Evolutionary conservation across 192 early-diverging fungal species (phyloP), one percentile per base, ranked within the genome.

Genomic region (Coemansia sp.): DNA sequence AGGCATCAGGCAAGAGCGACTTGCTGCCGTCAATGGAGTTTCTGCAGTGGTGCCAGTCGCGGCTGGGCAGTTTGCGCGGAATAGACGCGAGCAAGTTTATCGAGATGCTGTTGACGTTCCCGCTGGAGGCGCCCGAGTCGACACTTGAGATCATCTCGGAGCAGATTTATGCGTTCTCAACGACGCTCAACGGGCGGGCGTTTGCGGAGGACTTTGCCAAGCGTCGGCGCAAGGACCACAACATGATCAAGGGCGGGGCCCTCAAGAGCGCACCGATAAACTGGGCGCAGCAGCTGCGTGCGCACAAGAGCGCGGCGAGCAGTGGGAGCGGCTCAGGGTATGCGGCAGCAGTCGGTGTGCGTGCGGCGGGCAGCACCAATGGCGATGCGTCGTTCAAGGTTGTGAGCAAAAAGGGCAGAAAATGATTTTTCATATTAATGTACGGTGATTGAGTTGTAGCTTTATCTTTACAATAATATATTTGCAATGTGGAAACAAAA

Each of bases 161-260:
- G 62, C 84, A 86, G 59, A 83, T 91, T 45, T 88, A 91, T 69
- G 87, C 87, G n/a, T 85, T 89, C 67, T 91, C 91, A 1, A 66
- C 83, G 22, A 83, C 85, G 8, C 76, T 93, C 65, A 87, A 91
- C 59, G 89, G 90, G 48, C 87, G 88, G 37, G 86, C 85, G 8
- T 93, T 93, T 79, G 87, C 91, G 19, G 85, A 89, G 19, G 91
- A 93, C 67, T 93, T 91, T 74, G 83, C 89, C 51, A 87, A 86
- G 62, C 86, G 88, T 25, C 85, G 91, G 56, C 87, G 87, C 68
- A 88, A 83, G 12, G 91, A 93, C 53, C 55, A 71, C 39, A 39
- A 37, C 16, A 50, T 49, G 5, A 64, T 79, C 57, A 58, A 37
- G 26, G 41, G 60, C 21, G 76, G 76, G 1, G 61, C 61, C 9